Conservation (phyloP, 306 rosid genomes). For the Cicer yamashitae region DNA sequence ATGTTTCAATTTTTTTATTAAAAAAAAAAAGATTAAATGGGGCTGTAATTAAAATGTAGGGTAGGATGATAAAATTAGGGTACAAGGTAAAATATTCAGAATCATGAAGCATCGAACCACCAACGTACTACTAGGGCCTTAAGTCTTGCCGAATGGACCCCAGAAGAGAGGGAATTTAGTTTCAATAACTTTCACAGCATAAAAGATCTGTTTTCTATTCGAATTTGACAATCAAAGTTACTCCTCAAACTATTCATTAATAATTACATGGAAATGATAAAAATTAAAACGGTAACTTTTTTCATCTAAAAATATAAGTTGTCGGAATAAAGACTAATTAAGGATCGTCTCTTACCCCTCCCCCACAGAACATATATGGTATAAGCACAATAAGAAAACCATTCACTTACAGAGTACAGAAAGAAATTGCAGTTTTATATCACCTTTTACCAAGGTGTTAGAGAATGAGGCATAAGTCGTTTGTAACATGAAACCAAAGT, state of each 20-base stretch:
- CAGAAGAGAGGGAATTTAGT: constrained; percentile 6
- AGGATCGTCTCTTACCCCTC: not conserved
- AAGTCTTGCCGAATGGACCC: not conserved
- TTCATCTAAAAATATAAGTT: not conserved
- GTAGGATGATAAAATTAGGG: no score
- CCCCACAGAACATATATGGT: not conserved
- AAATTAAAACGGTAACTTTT: not conserved
- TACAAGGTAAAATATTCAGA: no score
- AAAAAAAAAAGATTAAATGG: no score
- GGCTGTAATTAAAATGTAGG: no score
- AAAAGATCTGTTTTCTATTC: constrained; percentile 3
- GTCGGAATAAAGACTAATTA: not conserved
- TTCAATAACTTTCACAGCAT: not conserved
- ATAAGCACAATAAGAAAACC: constrained; percentile 25
- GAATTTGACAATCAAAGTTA: constrained; percentile 8
- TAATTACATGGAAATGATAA: not conserved
- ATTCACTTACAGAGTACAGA: constrained; percentile 25
- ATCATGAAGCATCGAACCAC: not conserved
- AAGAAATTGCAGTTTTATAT: constrained; percentile 43
- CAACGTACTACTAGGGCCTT: not conserved
- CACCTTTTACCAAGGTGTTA: constrained; percentile 34
- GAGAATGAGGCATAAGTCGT: constrained; percentile 27
- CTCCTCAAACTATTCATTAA: not conserved
- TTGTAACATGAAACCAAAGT: constrained; percentile 43
- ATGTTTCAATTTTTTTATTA: no score